phyloP scores from a whole-genome alignment of 345 rosid species.

The Excoecaria agallocha region DNA sequence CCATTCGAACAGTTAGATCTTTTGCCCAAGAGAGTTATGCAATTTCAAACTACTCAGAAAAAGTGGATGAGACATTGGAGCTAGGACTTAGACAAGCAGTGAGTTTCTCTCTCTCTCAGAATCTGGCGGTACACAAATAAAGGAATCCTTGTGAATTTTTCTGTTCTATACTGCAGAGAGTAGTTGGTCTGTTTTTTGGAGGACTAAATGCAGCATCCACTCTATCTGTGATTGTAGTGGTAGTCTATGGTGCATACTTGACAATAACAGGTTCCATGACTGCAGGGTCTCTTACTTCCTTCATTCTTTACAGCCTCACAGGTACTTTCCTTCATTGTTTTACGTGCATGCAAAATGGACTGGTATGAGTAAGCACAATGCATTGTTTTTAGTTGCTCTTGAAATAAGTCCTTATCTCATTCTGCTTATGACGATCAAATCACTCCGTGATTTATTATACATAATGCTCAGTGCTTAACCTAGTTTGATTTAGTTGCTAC shows the following conservation, averaged over 20 bases:
- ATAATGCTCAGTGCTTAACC: background rate
- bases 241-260: constrained; percentile 81
- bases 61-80: constrained; percentile 82
- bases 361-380: background rate
- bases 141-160: constrained; percentile 5
- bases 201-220: constrained; percentile 87
- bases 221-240: constrained; percentile 71
- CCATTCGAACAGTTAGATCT: constrained; percentile 89
- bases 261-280: constrained; percentile 84
- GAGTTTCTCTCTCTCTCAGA: constrained; percentile 28
- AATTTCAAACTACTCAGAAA: constrained; percentile 64
- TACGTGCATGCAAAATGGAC: constrained; percentile 5
- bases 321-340: constrained; percentile 42
- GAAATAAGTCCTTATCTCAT: background rate
- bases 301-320: constrained; percentile 94
- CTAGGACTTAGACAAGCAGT: constrained; percentile 93
- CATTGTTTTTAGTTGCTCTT: background rate
- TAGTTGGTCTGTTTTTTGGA: constrained; percentile 73
- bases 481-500: background rate
- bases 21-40: constrained; percentile 80
- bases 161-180: constrained; percentile 39
- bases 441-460: background rate
- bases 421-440: background rate
- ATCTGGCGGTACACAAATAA: background rate
- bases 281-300: constrained; percentile 85